Percentiles rank a stretch among this genome's conserved stretches.
phyloP scores from a whole-genome alignment of 345 rosid species.

The Populus tremula region DNA sequence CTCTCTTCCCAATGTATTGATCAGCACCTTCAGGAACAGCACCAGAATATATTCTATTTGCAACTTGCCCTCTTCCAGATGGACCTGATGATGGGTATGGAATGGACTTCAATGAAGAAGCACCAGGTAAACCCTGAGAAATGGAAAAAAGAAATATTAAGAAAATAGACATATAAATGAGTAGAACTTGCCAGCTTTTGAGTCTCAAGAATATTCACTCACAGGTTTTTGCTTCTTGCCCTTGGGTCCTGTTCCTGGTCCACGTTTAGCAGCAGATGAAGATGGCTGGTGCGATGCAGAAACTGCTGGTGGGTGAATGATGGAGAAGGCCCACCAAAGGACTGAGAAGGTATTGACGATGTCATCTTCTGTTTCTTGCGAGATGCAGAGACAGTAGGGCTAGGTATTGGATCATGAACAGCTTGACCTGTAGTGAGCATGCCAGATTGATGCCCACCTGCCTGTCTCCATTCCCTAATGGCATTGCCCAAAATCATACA shows the following conservation, averaged over 20 bases:
- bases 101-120: constrained; percentile 55
- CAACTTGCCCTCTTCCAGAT: constrained; percentile 54
- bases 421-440: constrained; percentile 47
- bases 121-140: constrained; percentile 54
- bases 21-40: constrained; percentile 45
- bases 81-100: constrained; percentile 56
- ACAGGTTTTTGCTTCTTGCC: constrained; percentile 78
- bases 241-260: constrained; percentile 50
- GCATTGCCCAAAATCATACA: constrained; percentile 16
- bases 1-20: constrained; percentile 62
- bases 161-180: neutral
- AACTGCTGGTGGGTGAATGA: constrained; percentile 54
- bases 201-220: constrained; percentile 29
- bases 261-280: constrained; percentile 57
- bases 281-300: constrained; percentile 57
- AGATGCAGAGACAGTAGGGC: constrained; percentile 74
- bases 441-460: constrained; percentile 59
- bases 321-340: constrained; percentile 56
- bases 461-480: constrained; percentile 86
- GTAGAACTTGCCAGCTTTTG: neutral
- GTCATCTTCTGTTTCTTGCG: constrained; percentile 68
- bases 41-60: constrained; percentile 54
- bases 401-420: constrained; percentile 64
- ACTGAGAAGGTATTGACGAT: constrained; percentile 54
- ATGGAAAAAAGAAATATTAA: constrained; percentile 10